Conservation (phyloP, 805 yeast species). For the Candida jianshihensis region DNA sequence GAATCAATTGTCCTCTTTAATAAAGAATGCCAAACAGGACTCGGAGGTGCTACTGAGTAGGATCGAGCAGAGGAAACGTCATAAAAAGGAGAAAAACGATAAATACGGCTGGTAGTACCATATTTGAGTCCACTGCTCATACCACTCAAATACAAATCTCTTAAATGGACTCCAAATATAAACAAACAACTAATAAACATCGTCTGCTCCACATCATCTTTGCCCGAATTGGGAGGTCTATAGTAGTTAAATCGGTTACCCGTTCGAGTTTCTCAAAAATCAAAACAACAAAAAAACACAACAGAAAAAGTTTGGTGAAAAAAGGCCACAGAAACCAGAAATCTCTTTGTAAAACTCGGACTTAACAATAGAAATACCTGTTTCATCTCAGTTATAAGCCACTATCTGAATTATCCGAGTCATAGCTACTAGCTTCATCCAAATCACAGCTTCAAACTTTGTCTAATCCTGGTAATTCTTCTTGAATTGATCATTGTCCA, state of each 20-base stretch:
- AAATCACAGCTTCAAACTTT: no score
- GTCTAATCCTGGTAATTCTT: no score
- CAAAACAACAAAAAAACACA: not conserved
- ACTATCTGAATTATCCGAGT: not conserved
- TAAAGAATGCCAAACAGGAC: slow-evolving; percentile 21
- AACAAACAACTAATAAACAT: no score
- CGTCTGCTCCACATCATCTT: not conserved
- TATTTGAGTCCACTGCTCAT: not conserved
- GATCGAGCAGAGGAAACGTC: slow-evolving; percentile 17
- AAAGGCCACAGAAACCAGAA: not conserved
- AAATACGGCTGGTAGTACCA: slow-evolving; percentile 18
- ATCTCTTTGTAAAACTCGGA: not conserved
- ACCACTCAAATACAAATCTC: no score
- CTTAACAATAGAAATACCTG: not conserved
- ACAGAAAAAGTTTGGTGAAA: not conserved
- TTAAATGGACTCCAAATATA: no score
- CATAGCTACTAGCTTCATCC: no score
- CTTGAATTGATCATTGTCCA: no score
- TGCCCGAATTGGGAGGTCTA: not conserved
- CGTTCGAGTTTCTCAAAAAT: not conserved
- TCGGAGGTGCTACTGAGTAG: slow-evolving; percentile 18
- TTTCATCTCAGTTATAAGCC: no score
- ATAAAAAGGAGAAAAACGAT: slow-evolving; percentile 16
- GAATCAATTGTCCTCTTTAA: slow-evolving; percentile 21
- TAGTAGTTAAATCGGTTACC: not conserved